Percentiles rank a stretch among this genome's conserved stretches.
Evolutionary conservation across 306 rosid species (phyloP).

Genomic region (Lathyrus tuberosus): DNA sequence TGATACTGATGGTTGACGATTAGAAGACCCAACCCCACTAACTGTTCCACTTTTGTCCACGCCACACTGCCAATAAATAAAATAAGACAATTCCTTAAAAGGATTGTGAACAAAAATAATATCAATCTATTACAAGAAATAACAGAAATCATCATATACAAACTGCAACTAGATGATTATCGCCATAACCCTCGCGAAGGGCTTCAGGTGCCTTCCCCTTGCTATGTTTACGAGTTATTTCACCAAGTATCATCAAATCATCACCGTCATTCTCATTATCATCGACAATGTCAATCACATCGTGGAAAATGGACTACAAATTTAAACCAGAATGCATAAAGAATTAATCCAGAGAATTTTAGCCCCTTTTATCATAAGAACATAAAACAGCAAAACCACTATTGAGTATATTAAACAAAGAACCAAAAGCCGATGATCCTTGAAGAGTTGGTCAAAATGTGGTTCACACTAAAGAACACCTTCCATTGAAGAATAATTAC

Average conservation of each 20-base stretch:
- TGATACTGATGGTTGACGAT: too few relatives aligned
- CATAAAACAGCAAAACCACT: too few relatives aligned
- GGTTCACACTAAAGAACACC: too few relatives aligned
- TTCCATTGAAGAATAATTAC: too few relatives aligned
- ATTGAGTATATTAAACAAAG: too few relatives aligned
- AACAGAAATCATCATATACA: slow-evolving; percentile 41
- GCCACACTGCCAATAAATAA: slow-evolving; percentile 39
- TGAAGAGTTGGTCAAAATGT: too few relatives aligned
- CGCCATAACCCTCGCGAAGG: slow-evolving; percentile 44
- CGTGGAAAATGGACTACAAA: slow-evolving; percentile 32
- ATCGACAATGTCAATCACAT: slow-evolving; percentile 69
- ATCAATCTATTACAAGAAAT: slow-evolving; percentile 28
- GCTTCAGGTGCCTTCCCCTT: slow-evolving; percentile 63
- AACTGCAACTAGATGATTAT: slow-evolving; percentile 55
- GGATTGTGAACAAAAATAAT: slow-evolving; percentile 20
- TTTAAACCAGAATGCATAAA: too few relatives aligned
- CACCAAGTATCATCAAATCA: slow-evolving; percentile 54
- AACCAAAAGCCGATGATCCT: too few relatives aligned
- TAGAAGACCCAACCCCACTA: slow-evolving; percentile 52
- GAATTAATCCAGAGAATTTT: too few relatives aligned
- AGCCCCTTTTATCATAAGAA: too few relatives aligned
- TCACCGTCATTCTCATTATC: slow-evolving; percentile 55
- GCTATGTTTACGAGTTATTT: slow-evolving; percentile 42
- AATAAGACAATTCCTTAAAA: slow-evolving; percentile 47
- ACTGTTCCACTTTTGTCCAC: slow-evolving; percentile 44